These are phyloP conservation scores for Leishmania braziliensis DNA, from an alignment of 208 protist genomes.

Conservation along the genomic window DNA sequence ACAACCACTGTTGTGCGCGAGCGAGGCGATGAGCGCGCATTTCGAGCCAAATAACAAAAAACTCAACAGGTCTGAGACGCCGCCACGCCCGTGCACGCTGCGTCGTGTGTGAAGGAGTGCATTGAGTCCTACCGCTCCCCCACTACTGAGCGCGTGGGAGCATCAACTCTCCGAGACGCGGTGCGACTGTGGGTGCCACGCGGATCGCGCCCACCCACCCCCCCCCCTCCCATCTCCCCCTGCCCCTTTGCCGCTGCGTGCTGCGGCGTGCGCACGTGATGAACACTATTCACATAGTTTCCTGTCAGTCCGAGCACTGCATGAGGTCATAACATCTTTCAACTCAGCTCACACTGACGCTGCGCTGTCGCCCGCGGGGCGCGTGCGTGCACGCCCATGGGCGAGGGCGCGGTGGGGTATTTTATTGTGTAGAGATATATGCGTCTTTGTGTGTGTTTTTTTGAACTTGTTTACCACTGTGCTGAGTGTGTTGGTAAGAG, in stretches of 20 bases:
- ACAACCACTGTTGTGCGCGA: conserved; percentile 18
- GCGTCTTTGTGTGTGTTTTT: conserved; percentile 2
- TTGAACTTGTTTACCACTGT: neutral
- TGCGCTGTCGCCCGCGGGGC: neutral
- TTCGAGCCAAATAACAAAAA: conserved; percentile 31
- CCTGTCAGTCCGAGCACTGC: conserved; percentile 23
- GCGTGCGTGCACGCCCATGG: neutral
- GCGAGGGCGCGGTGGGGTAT: conserved; percentile 15
- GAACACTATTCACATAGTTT: conserved; percentile 25
- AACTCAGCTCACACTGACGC: conserved; percentile 18
- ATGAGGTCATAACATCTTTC: conserved; percentile 15
- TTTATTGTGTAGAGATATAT: too few species aligned
- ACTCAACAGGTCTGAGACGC: conserved; percentile 33
- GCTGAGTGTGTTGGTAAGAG: conserved; percentile 12
- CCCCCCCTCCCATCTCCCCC: neutral
- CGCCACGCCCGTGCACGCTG: conserved; percentile 3
- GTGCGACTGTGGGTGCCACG: neutral
- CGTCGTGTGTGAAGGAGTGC: conserved; percentile 11
- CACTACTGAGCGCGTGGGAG: conserved; percentile 17
- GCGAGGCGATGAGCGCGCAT: conserved; percentile 27
- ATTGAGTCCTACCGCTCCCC: conserved; percentile 27
- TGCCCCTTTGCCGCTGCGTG: neutral
- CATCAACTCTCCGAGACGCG: conserved; percentile 31
- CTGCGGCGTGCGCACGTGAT: conserved; percentile 5
- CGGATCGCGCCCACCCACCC: neutral